Percentiles rank a stretch among this genome's conserved stretches.
phyloP scores from a whole-genome alignment of 2,329 filamentous ascomycete genomes.

The Pyricularia pennisetigena region DNA sequence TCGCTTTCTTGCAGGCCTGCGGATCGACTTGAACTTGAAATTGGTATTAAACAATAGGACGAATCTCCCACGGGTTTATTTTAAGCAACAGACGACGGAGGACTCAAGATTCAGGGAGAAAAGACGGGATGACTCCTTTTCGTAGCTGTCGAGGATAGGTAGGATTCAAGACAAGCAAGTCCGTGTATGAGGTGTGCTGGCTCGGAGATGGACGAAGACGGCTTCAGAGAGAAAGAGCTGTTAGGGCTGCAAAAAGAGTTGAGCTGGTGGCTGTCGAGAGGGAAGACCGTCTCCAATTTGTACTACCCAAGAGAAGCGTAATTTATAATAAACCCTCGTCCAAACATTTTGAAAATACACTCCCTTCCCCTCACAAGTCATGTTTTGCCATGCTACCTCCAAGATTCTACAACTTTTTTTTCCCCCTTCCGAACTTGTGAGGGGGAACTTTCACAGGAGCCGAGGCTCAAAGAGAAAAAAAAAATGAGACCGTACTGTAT shows the following conservation, averaged over 20 bases:
- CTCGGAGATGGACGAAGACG: no score
- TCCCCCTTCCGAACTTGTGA: background rate
- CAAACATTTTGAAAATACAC: no score
- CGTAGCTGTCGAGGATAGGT: background rate
- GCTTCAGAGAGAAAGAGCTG: no score
- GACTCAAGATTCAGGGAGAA: background rate
- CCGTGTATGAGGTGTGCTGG: background rate
- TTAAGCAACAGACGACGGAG: background rate
- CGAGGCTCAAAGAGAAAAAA: background rate
- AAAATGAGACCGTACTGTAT: background rate
- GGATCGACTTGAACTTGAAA: no score
- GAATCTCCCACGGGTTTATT: background rate
- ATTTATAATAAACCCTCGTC: no score
- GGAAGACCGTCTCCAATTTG: background rate
- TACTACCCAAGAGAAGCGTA: background rate
- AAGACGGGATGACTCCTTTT: background rate
- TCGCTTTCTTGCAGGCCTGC: background rate
- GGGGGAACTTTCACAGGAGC: background rate
- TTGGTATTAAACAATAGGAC: background rate
- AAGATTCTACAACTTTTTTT: background rate
- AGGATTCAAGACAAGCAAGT: background rate
- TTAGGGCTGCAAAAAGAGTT: no score
- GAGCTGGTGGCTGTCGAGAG: no score
- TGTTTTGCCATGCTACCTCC: background rate
- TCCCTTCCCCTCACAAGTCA: background rate